Evolutionary conservation across 345 rosid genomes (phyloP), one percentile per base, ranked within the genome.

Genomic region (Adansonia digitata): DNA sequence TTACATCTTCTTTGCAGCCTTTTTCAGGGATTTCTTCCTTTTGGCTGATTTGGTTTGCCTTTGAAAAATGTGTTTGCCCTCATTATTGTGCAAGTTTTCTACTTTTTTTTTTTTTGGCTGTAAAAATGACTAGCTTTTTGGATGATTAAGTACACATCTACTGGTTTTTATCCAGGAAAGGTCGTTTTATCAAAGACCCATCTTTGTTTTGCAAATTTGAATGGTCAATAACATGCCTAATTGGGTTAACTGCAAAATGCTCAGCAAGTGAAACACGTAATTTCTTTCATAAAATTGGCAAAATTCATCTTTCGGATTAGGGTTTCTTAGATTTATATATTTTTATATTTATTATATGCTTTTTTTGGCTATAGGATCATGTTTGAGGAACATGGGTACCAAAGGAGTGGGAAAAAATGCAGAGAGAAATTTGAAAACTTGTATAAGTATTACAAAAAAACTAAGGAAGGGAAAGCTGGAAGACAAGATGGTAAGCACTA

Each of bases 401-500:
- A 88, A 66, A 85, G 98, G 79, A n/a, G n/a, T n/a, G n/a, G n/a
- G n/a, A n/a, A n/a, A n/a, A n/a, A n/a, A n/a, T n/a, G n/a, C n/a
- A n/a, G n/a, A n/a, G n/a, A n/a, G n/a, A n/a, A n/a, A n/a, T n/a
- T n/a, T n/a, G n/a, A n/a, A n/a, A n/a, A n/a, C n/a, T n/a, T n/a
- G n/a, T n/a, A n/a, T n/a, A n/a, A n/a, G n/a, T n/a, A n/a, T n/a
- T n/a, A n/a, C n/a, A 93, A 88, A 88, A 95, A 95, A 86, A 95
- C 99, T 2, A 95, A 91, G 80, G 98, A 92, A 84, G 97, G 99
- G 14, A 95, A 93, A 73, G 98, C 95, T 2, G 96, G 99, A 61
- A 86, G 99, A 80, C 98, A 95, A 85, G 99, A 95, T 64, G 98
- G 98, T n/a, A 95, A 93, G 87, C 91, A 93, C 65, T 95, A 93